Evolutionary conservation across 257 asterid species (phyloP).

Genomic region (Salvia splendens): DNA sequence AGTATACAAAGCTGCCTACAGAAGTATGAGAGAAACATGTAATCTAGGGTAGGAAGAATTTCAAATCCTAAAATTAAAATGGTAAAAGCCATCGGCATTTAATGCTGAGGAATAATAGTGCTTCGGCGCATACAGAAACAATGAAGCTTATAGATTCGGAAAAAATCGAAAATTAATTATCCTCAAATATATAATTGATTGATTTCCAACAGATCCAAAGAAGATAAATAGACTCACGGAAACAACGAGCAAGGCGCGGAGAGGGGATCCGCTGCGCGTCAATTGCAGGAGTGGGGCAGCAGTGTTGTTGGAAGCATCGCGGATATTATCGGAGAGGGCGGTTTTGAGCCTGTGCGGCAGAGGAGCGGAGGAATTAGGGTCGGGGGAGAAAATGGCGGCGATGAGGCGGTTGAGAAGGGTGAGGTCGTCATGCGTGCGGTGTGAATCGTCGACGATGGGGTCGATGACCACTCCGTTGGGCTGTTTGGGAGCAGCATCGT

Average conservation of each 20-base stretch:
- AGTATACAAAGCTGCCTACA: not conserved
- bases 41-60: not conserved
- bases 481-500: slow-evolving; percentile 32
- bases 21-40: not conserved
- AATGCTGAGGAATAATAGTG: too few species aligned
- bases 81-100: not conserved
- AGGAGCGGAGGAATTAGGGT: slow-evolving; percentile 38
- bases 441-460: slow-evolving; percentile 13
- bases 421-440: slow-evolving; percentile 35
- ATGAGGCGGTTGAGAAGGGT: slow-evolving; percentile 54
- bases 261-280: slow-evolving; percentile 76
- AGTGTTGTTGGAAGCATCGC: slow-evolving; percentile 59
- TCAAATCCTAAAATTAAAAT: not conserved
- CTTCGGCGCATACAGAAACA: too few species aligned
- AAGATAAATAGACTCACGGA: slow-evolving; percentile 64
- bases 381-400: slow-evolving; percentile 54
- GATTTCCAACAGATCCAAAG: slow-evolving; percentile 17
- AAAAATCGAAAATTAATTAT: not conserved
- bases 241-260: slow-evolving; percentile 73
- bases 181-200: not conserved
- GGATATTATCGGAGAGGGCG: slow-evolving; percentile 53
- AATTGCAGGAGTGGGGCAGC: slow-evolving; percentile 51
- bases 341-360: slow-evolving; percentile 51
- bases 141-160: too few species aligned
- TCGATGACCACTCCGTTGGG: slow-evolving; percentile 39